These are phyloP conservation scores for Nigrospora osmanthi DNA, from an alignment of 2,329 filamentous ascomycete genomes.

Conservation along the genomic window DNA sequence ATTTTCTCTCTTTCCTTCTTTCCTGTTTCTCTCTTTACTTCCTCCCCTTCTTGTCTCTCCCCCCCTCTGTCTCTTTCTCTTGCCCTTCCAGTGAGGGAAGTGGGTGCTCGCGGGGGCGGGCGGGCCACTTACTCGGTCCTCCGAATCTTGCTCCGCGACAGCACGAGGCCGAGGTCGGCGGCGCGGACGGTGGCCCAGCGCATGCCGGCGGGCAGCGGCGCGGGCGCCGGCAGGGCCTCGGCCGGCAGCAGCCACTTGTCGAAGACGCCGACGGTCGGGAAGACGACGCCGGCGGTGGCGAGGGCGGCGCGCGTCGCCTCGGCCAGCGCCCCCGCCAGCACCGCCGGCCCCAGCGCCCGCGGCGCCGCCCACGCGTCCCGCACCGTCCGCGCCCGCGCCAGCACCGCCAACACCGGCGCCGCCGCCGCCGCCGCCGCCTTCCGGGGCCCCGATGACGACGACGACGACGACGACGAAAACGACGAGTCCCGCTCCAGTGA, in stretches of 20 bases:
- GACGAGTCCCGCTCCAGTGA: slow-evolving; percentile 29
- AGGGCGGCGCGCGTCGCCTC: slow-evolving; percentile 23
- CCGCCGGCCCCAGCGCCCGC: slow-evolving; percentile 5
- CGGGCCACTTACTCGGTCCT: slow-evolving; percentile 36
- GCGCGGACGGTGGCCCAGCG: slow-evolving; percentile 43
- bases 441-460: no score
- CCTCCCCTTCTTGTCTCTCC: no score
- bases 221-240: slow-evolving; percentile 31
- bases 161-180: slow-evolving; percentile 49
- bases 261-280: slow-evolving; percentile 23
- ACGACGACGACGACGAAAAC: no score
- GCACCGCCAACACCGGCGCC: slow-evolving; percentile 5
- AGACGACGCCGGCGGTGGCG: slow-evolving; percentile 16
- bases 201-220: slow-evolving; percentile 36
- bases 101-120: background rate
- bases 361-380: slow-evolving; percentile 12
- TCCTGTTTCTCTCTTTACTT: background rate
- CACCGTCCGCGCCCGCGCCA: slow-evolving; percentile 11
- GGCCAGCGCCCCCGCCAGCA: slow-evolving; percentile 34
- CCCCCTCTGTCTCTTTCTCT: background rate
- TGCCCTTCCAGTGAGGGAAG: background rate
- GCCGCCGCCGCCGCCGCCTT: no score
- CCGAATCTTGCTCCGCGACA: slow-evolving; percentile 47
- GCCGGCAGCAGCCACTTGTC: slow-evolving; percentile 53
- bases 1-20: background rate